Percentiles rank a stretch among this genome's conserved stretches.
phyloP scores from a whole-genome alignment of 2,329 filamentous ascomycete species.

The Neurospora sp. region DNA sequence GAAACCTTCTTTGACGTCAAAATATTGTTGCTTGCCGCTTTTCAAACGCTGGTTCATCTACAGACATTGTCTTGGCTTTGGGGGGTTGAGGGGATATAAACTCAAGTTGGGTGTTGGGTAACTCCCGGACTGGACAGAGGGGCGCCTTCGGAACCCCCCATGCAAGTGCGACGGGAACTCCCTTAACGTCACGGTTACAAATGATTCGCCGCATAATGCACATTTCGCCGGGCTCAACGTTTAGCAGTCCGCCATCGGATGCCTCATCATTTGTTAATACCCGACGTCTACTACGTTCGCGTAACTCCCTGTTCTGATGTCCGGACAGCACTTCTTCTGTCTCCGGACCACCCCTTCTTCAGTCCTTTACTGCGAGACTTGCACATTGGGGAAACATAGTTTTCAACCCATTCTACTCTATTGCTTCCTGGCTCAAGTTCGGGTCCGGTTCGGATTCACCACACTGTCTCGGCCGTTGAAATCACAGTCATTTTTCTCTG shows the following conservation, averaged over 20 bases:
- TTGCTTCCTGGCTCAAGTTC: not conserved
- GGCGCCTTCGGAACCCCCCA: not conserved
- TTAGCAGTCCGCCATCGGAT: not conserved
- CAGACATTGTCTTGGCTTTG: not conserved
- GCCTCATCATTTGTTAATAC: not conserved
- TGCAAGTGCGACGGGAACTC: not conserved
- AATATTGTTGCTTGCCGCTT: not conserved
- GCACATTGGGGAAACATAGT: not conserved
- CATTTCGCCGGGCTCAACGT: not conserved
- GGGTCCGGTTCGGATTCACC: not conserved
- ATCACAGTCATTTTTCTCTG: not conserved
- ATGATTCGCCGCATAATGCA: not conserved
- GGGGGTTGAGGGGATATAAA: not conserved
- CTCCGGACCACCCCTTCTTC: not conserved
- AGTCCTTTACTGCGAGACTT: not conserved
- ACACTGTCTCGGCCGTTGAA: not conserved
- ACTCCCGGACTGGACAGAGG: not conserved
- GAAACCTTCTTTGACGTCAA: not conserved
- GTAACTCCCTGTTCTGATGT: not conserved
- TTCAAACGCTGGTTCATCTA: not conserved
- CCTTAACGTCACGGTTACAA: not conserved
- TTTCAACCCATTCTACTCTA: not conserved
- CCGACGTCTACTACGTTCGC: not conserved
- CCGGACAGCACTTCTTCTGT: not conserved
- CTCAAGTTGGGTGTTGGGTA: not conserved